Base-by-base conservation (phyloP, 139 green algal species). In the Protoeuglena noctilucae region DNA sequence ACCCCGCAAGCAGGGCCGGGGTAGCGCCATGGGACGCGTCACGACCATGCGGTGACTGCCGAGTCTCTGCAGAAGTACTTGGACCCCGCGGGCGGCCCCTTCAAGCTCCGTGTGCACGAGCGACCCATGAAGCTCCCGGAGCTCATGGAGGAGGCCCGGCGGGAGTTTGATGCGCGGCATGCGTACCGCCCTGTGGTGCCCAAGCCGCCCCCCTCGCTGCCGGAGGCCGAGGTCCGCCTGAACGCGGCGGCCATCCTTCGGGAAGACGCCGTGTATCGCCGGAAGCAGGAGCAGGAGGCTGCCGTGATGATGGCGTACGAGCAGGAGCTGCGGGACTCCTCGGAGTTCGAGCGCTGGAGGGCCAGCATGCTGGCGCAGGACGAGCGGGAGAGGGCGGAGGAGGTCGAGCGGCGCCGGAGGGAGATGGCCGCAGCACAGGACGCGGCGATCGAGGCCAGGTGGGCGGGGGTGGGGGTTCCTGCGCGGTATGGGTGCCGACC, bases 181-280 rank as follows among this genome's bases (percentile, higher is more conserved):
- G 71, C 65, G 1, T 68, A 75, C 40, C 52, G 61, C 30, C 60
- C 67, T 0, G 58, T 62, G 26, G 66, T 63, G 29, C 50, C 72
- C 1, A 48, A 40, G 24, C 67, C 72, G 2, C 39, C 58, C 34
- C 74, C 74, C 5, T 24, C 60, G 16, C 53, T 64, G 17, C 69
- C 75, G 14, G 54, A 34, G 23, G 69, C 71, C 2, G 51, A 69
- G 40, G 72, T 76, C 23, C 28, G 56, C 9, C 67, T 87, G 12
- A 90, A 82, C 21, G 70, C 79, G 26, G 75, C 81, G 2, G 75
- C 79, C 27, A 77, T 90, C 52, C 71, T 90, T 49, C 66, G 81
- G 9, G 81, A 90, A 57, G 77, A 87, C 48, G 76, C 75, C 2
- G 46, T 87, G 43, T 83, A 86, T 62, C 60, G 67, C 26, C 74